Evolutionary conservation across 495 filamentous ascomycete genomes (phyloP).

Genomic region (Podospora appendiculata): DNA sequence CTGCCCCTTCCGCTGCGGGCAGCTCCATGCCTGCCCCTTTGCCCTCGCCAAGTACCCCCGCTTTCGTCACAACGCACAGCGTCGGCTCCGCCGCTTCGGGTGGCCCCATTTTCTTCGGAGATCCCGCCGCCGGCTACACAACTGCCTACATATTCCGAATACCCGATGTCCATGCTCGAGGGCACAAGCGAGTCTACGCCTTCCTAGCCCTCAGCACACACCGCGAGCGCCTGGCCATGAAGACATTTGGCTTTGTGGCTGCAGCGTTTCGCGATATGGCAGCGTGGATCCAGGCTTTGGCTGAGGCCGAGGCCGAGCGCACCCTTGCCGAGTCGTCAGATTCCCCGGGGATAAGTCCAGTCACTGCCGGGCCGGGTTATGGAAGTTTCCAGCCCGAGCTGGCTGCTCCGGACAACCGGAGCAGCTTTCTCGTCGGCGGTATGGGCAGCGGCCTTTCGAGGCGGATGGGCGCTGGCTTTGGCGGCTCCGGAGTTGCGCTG

Average conservation of each 20-base stretch:
- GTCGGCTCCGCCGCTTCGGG: constrained; percentile 35
- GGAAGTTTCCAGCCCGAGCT: constrained; percentile 19
- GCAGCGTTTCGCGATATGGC: constrained; percentile 71
- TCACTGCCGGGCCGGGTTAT: constrained; percentile 18
- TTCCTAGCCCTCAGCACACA: constrained; percentile 70
- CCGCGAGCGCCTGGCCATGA: constrained; percentile 66
- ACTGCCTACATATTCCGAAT: constrained; percentile 91
- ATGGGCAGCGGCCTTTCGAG: constrained; percentile 30
- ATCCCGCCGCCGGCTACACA: constrained; percentile 74
- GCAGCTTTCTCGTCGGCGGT: constrained; percentile 40
- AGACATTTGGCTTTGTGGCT: constrained; percentile 66
- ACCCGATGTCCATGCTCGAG: constrained; percentile 79
- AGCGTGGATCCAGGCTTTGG: constrained; percentile 55
- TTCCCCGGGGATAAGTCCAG: constrained; percentile 25
- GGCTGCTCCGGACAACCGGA: constrained; percentile 16
- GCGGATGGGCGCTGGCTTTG: constrained; percentile 28
- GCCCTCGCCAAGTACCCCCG: constrained; percentile 24
- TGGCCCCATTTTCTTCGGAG: constrained; percentile 82
- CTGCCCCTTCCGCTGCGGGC: constrained; percentile 13
- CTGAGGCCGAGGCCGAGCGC: constrained; percentile 53
- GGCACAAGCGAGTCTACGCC: constrained; percentile 78
- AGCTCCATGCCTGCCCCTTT: constrained; percentile 28
- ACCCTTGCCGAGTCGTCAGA: constrained; percentile 30
- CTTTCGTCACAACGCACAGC: constrained; percentile 46
- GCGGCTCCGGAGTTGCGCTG: constrained; percentile 39